Percentiles rank a stretch among this genome's conserved stretches.
These are phyloP conservation scores for Solanum sparsipilum DNA, from an alignment of 257 asterid genomes.

Conservation along the genomic window DNA sequence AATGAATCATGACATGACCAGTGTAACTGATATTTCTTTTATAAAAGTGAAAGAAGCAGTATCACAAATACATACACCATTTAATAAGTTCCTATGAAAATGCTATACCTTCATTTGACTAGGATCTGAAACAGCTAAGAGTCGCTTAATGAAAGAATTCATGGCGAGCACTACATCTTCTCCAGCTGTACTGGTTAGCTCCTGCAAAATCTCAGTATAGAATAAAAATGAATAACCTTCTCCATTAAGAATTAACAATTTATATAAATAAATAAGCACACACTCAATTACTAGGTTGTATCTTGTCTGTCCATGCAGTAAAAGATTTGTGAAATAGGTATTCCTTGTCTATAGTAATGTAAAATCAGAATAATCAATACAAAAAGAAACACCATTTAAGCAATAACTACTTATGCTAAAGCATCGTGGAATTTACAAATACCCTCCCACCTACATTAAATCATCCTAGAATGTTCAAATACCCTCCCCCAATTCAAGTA, in stretches of 20 bases:
- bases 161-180: conserved; percentile 90
- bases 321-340: not conserved
- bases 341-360: not conserved
- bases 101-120: conserved; percentile 76
- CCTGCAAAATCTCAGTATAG: conserved; percentile 29
- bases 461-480: conserved; percentile 6
- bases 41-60: not conserved
- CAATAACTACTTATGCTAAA: not conserved
- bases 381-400: not conserved
- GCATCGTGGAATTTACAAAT: not conserved
- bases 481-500: not conserved
- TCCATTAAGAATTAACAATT: not conserved
- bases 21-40: not conserved
- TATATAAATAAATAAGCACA: not conserved
- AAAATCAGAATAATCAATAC: not conserved
- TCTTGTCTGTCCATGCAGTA: not conserved
- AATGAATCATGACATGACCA: not conserved
- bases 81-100: not conserved
- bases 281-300: not conserved
- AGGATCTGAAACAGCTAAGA: conserved; percentile 84
- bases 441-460: not conserved
- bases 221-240: not conserved
- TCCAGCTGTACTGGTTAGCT: conserved; percentile 86
- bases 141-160: conserved; percentile 92
- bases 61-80: not conserved